Conservation (phyloP, 2,329 filamentous ascomycete genomes). For the Penicillium digitatum region DNA sequence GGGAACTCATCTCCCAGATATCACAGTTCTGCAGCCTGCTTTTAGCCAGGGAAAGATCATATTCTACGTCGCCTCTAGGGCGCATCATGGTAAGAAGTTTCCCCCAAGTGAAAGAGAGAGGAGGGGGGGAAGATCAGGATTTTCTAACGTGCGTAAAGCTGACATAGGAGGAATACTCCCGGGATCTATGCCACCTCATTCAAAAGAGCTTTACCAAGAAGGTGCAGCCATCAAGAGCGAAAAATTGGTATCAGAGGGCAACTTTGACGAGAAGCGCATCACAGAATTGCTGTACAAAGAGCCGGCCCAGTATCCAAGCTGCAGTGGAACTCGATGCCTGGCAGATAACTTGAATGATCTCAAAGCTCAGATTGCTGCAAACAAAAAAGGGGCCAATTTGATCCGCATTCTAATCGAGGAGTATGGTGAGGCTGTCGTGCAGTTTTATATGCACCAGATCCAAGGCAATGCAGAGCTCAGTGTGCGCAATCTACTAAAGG, state of each 20-base stretch:
- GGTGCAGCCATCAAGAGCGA: slow-evolving; percentile 62
- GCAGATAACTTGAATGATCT: slow-evolving; percentile 78
- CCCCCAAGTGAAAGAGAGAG: background rate
- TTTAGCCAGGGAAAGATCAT: slow-evolving; percentile 70
- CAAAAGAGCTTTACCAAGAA: slow-evolving; percentile 61
- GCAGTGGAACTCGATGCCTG: slow-evolving; percentile 69
- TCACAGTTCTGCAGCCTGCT: slow-evolving; percentile 71
- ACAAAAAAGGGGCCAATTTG: slow-evolving; percentile 73
- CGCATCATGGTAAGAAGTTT: slow-evolving; percentile 59
- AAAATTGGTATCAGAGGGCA: slow-evolving; percentile 38
- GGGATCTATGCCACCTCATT: slow-evolving; percentile 72
- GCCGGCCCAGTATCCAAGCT: slow-evolving; percentile 67
- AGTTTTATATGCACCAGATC: slow-evolving; percentile 75
- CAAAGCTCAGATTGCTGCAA: slow-evolving; percentile 77
- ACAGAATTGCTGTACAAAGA: slow-evolving; percentile 64
- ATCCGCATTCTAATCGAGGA: slow-evolving; percentile 69
- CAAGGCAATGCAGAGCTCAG: slow-evolving; percentile 71
- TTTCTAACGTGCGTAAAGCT: slow-evolving; percentile 29
- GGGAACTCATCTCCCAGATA: slow-evolving; percentile 76
- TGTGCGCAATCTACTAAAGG: slow-evolving; percentile 65
- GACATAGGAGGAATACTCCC: slow-evolving; percentile 70
- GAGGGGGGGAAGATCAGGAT: background rate
- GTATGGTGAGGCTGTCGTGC: slow-evolving; percentile 66
- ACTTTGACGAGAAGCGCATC: slow-evolving; percentile 70
- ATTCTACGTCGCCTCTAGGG: slow-evolving; percentile 74